phyloP scores from a whole-genome alignment of 345 rosid species.

The Salix caprea region DNA sequence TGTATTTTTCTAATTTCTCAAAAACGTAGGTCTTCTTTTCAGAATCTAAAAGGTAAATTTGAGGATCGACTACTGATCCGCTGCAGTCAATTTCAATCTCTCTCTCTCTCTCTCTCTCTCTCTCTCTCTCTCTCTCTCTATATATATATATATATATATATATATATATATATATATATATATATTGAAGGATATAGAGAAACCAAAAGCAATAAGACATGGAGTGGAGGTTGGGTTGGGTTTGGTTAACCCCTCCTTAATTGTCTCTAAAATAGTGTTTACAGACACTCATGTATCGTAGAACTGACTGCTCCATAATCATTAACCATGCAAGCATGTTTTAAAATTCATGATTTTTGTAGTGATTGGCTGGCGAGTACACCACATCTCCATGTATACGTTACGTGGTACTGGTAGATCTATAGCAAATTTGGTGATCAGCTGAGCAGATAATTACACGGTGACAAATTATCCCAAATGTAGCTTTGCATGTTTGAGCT shows the following conservation, averaged over 20 bases:
- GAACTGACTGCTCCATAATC: conserved; percentile 6
- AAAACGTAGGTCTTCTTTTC: no score
- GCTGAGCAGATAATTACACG: conserved; percentile 3
- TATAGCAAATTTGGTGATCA: not conserved
- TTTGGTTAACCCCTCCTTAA: conserved; percentile 46
- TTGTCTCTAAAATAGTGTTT: conserved; percentile 1
- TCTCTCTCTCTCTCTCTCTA: no score
- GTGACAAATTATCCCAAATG: not conserved
- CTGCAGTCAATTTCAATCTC: no score
- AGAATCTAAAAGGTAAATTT: no score
- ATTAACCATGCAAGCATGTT: not conserved
- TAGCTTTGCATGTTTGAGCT: not conserved
- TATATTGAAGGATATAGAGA: not conserved
- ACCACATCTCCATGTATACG: no score
- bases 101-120: no score
- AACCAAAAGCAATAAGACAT: not conserved
- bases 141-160: no score
- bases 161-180: no score
- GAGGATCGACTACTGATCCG: no score
- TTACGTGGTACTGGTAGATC: not conserved
- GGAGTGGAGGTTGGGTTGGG: conserved; percentile 26
- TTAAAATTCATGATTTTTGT: not conserved
- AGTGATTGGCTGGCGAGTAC: not conserved
- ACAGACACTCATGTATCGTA: not conserved
- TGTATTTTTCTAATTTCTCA: no score